Conservation (phyloP, 768 basidiomycete species). For the Boletus vermiculosoides region DNA sequence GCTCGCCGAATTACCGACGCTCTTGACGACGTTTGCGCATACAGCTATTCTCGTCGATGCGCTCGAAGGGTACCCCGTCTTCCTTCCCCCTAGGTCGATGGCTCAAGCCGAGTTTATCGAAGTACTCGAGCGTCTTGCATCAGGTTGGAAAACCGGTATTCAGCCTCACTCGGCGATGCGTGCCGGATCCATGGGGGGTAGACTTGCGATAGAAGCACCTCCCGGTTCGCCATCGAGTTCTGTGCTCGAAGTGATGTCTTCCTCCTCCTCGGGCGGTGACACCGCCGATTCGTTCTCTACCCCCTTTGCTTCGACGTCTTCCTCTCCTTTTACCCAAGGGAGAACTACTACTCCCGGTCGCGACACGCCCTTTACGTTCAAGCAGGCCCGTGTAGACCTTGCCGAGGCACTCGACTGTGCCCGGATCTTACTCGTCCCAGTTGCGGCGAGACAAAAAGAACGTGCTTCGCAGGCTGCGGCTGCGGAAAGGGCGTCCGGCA, state of each 20-base stretch:
- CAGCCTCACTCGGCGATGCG: slow-evolving; percentile 52
- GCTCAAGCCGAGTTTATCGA: slow-evolving; percentile 89
- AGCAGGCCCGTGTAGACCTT: slow-evolving; percentile 38
- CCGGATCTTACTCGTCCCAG: slow-evolving; percentile 72
- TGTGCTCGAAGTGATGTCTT: slow-evolving; percentile 20
- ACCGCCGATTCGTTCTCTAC: slow-evolving; percentile 13
- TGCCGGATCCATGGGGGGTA: slow-evolving; percentile 34
- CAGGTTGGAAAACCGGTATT: slow-evolving; percentile 69
- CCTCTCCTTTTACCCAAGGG: slow-evolving; percentile 16
- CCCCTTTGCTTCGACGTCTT: slow-evolving; percentile 25
- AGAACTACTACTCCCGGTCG: slow-evolving; percentile 20
- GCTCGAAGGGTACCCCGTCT: slow-evolving; percentile 86
- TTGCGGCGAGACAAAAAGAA: slow-evolving; percentile 60
- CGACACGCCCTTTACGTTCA: slow-evolving; percentile 16
- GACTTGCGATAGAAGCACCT: slow-evolving; percentile 43
- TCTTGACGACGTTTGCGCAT: slow-evolving; percentile 64
- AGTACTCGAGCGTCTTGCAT: slow-evolving; percentile 74
- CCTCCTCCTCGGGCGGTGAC: slow-evolving; percentile 24
- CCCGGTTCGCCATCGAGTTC: slow-evolving; percentile 26
- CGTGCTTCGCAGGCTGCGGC: slow-evolving; percentile 51
- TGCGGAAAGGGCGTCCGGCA: slow-evolving; percentile 43
- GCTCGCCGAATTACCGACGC: slow-evolving; percentile 66
- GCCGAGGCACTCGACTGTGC: slow-evolving; percentile 61
- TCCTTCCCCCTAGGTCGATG: slow-evolving; percentile 84
- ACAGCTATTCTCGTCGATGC: slow-evolving; percentile 72